Base-by-base conservation (phyloP, 2,329 filamentous ascomycete species). In the Hymenoscyphus salicellus region DNA sequence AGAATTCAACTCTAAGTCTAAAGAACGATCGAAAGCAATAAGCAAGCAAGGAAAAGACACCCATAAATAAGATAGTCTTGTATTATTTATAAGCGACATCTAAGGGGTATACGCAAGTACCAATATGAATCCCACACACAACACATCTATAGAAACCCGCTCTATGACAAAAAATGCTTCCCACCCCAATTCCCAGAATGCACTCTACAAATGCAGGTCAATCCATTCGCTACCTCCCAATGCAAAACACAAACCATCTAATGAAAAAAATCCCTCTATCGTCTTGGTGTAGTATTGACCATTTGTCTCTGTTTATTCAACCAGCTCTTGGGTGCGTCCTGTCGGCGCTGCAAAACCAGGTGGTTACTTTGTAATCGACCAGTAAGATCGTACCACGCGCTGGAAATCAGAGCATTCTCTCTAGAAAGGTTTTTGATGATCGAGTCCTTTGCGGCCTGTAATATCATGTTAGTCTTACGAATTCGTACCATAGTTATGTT, bases 301-400 rank as follows among this genome's bases (percentile, higher is more conserved):
- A 88, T 82, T 74, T 87, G 85, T 75, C 91, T 85, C 82, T 95
- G 91, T 81, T 91, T 93, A 73, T 91, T 91, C 71, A 96, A 79
- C 90, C 91, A 96, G 78, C 90, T 93, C 78, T 87, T 89, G 16
- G 91, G 89, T 70, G 85, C 84, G 71, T 94, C 90, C 71, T 86
- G 86, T 70, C 90, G 84, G 69, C 92, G 82, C 74, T 93, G 89
- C 67, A 96, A 78, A 62, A 91, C 86, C 52, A 94, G 89, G 67
- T 91, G 90, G 75, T 93, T 94, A 79, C 90, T 93, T 78, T 95
- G 91, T 70, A 96, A 78, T 60, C 92, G 83, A 74, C 84, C 88
- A 30, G 89, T 88, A 72, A 95, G 84, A 76, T 94, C 91, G 78
- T 93, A 93, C 91, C 91, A 96, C 1, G 92, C 92, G n/a, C 88